A percentile compares a stretch with the other conserved stretches of the same genome.
Evolutionary conservation across 441 rosid genomes (phyloP).

Genomic region (Populus hybrid): DNA sequence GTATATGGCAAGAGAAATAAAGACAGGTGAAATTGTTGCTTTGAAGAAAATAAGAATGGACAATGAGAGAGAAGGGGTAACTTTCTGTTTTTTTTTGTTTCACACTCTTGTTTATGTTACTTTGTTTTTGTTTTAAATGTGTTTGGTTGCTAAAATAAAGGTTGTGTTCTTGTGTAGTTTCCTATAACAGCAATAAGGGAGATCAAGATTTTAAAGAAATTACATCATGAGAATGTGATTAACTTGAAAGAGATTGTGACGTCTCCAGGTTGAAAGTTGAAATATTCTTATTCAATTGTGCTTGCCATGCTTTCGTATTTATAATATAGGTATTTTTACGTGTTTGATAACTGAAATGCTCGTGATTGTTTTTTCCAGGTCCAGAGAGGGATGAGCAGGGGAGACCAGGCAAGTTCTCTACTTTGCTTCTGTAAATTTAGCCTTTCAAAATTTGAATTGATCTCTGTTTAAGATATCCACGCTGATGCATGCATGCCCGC

Average conservation of each 20-base stretch:
- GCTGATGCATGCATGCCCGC: neutral
- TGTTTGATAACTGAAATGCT: neutral
- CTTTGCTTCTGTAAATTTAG: neutral
- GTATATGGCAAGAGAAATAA: constrained; percentile 78
- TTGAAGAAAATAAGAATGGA: constrained; percentile 81
- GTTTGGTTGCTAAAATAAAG: neutral
- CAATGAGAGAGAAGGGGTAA: constrained; percentile 81
- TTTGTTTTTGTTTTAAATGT: neutral
- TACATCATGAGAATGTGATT: constrained; percentile 83
- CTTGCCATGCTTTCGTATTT: neutral
- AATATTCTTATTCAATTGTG: neutral
- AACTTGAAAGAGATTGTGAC: constrained; percentile 94
- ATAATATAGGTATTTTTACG: neutral
- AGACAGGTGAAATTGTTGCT: constrained; percentile 68
- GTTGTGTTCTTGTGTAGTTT: constrained; percentile 42
- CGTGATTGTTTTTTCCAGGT: constrained; percentile 39
- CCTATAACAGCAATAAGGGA: constrained; percentile 97
- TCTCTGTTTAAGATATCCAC: neutral
- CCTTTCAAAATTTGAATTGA: neutral
- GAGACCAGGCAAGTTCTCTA: constrained; percentile 52
- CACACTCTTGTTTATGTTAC: neutral
- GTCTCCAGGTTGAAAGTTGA: constrained; percentile 59
- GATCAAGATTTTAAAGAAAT: constrained; percentile 88
- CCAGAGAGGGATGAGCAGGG: constrained; percentile 88
- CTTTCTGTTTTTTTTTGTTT: constrained; percentile 15